These are phyloP conservation scores for Tricholoma bakamatsutake DNA, from an alignment of 768 basidiomycete species.

Conservation along the genomic window DNA sequence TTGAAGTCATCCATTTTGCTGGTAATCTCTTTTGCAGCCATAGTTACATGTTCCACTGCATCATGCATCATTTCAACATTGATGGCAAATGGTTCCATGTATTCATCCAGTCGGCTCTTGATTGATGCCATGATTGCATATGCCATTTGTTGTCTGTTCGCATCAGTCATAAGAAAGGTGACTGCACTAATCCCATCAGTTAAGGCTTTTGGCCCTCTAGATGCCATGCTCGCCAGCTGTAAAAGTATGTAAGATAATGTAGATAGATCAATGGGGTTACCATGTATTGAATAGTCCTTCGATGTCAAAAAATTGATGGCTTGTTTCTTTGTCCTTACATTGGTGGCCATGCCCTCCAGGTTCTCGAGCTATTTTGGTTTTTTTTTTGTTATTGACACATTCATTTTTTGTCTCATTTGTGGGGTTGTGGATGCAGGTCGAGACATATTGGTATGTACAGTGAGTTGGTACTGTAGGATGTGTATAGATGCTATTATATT, in stretches of 20 bases:
- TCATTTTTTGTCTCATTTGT: too few relatives aligned
- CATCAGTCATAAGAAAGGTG: too few relatives aligned
- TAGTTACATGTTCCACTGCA: not conserved
- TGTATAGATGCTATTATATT: not conserved
- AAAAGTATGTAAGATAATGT: not conserved
- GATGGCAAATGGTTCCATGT: not conserved
- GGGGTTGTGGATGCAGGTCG: too few relatives aligned
- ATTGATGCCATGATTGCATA: not conserved
- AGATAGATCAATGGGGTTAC: not conserved
- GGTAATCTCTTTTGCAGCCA: not conserved
- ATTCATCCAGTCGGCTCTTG: not conserved
- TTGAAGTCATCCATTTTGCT: not conserved
- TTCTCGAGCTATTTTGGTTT: not conserved
- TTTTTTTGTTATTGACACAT: not conserved
- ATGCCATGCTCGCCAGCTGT: too few relatives aligned
- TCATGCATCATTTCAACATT: too few relatives aligned
- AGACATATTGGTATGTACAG: too few relatives aligned
- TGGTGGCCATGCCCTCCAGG: not conserved
- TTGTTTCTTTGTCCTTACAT: not conserved
- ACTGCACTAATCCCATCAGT: not conserved
- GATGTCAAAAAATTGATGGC: not conserved
- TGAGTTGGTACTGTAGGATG: not conserved
- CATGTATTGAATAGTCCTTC: not conserved
- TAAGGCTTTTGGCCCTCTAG: not conserved
- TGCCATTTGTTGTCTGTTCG: too few relatives aligned